Evolutionary conservation across 148 eudicot genomes (phyloP).

Genomic region (Rhododendron simsii): DNA sequence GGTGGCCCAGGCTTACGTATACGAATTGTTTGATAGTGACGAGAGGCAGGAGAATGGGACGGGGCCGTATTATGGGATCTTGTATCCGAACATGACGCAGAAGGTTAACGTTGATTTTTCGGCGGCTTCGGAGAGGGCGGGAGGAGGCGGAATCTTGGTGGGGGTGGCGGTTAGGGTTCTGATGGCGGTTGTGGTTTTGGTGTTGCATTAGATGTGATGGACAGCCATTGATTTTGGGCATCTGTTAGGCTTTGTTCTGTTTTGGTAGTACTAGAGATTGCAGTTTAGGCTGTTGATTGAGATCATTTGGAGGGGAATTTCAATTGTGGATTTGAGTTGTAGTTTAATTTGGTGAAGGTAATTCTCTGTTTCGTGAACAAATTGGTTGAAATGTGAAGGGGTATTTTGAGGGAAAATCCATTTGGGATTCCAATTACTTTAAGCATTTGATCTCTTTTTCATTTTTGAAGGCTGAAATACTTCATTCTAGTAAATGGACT

Average conservation of each 20-base stretch:
- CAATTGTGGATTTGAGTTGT: neutral
- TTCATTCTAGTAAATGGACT: neutral
- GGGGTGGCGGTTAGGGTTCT: slow-evolving; percentile 8
- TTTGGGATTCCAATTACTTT: neutral
- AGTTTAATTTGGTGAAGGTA: neutral
- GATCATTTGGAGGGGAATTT: neutral
- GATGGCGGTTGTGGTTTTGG: slow-evolving; percentile 2
- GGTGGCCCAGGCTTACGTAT: slow-evolving; percentile 48
- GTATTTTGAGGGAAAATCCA: neutral
- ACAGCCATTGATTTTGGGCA: neutral
- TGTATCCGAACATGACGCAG: slow-evolving; percentile 51
- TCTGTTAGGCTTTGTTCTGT: neutral
- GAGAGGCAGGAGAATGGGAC: slow-evolving; percentile 6
- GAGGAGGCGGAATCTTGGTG: neutral
- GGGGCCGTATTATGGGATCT: slow-evolving; percentile 29
- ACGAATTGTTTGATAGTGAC: slow-evolving; percentile 53
- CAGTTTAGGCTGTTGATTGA: neutral
- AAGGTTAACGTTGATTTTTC: slow-evolving; percentile 46
- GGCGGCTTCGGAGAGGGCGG: neutral
- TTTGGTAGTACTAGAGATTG: neutral
- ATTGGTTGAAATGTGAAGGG: neutral
- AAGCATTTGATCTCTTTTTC: neutral
- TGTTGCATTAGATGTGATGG: neutral
- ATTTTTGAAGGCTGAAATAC: neutral
- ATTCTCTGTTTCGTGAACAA: neutral